A percentile compares a stretch with the other conserved stretches of the same genome.
phyloP scores from a whole-genome alignment of 371 early-diverging fungal species.

The Mortierella sp. region DNA sequence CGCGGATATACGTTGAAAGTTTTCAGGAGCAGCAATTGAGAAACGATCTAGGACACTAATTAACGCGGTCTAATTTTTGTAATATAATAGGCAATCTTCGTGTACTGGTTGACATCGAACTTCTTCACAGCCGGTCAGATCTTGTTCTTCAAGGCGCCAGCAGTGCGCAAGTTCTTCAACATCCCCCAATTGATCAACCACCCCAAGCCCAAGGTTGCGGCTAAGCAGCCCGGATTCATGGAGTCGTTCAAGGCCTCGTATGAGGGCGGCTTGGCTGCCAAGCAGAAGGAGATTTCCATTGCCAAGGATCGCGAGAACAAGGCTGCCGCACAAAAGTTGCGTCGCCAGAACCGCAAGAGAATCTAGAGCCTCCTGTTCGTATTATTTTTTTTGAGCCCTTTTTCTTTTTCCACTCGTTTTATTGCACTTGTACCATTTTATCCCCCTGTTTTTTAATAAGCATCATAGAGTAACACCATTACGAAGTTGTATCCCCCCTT shows the following conservation, averaged over 20 bases:
- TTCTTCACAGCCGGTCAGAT: constrained; percentile 80
- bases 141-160: constrained; percentile 69
- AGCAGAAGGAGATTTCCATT: constrained; percentile 33
- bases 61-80: not conserved
- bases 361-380: constrained; percentile 20
- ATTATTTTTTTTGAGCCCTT: not conserved
- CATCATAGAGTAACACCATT: not conserved
- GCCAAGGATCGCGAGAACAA: constrained; percentile 49
- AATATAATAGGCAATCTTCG: constrained; percentile 76
- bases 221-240: constrained; percentile 55
- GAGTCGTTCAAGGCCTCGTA: constrained; percentile 56
- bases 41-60: not conserved
- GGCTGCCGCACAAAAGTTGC: constrained; percentile 47
- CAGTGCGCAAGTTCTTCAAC: constrained; percentile 69
- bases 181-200: constrained; percentile 69
- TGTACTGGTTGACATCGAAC: constrained; percentile 90
- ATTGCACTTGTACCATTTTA: not conserved
- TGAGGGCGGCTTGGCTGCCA: constrained; percentile 51
- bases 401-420: not conserved
- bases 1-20: not conserved
- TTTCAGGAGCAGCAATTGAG: not conserved
- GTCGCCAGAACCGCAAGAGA: constrained; percentile 54
- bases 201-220: constrained; percentile 31
- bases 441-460: not conserved
- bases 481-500: not conserved